Base-by-base conservation (phyloP, 1,139 yeast genomes). In the Saccharomycopsis phalli region DNA sequence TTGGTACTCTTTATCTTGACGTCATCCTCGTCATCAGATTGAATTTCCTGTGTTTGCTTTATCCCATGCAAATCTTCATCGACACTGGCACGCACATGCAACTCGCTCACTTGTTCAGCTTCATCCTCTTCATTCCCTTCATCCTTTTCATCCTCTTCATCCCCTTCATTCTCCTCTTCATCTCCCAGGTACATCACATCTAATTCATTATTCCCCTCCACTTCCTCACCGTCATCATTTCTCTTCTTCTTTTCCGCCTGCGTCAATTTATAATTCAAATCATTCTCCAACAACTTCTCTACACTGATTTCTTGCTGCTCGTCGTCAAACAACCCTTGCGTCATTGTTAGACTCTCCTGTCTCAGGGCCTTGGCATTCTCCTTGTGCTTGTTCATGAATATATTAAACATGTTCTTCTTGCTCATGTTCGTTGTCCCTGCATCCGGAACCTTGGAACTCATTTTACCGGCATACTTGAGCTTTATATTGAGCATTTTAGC, bases 401-500 rank as follows among this genome's bases (percentile, higher is more conserved):
- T 16, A 45, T 44, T 48, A 20, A 45, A 47, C 22, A 38, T 42
- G 6, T 41, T 42, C 3, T 46, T 43, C 27, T 42, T 34, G 21
- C 36, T 34, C 44, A 38, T 39, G 34, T 41, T 37, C 8, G 29
- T 32, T 35, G 48, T 34, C 41, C 52, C 38, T 26, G 50, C 44
- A 2, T 42, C 38, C 27, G 46, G 42, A n/a, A 26, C 14, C 13
- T 38, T 51, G 45, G 20, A 39, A 31, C 19, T 45, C 47, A 32
- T 33, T 35, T 45, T 53, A 47, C 55, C 60, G 11, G 65, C 60
- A 35, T 58, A 51, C 26, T 55, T 58, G 6, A 65, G 57, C 47
- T 56, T 60, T 17, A 65, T 52, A 18, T 56, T 60, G 16, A 65
- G 46, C 21, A 62, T 40, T 1, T 60, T 55, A 0, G 65, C 59